Base-by-base conservation (phyloP, 495 filamentous ascomycete species). In the Penicillium pancosmium region DNA sequence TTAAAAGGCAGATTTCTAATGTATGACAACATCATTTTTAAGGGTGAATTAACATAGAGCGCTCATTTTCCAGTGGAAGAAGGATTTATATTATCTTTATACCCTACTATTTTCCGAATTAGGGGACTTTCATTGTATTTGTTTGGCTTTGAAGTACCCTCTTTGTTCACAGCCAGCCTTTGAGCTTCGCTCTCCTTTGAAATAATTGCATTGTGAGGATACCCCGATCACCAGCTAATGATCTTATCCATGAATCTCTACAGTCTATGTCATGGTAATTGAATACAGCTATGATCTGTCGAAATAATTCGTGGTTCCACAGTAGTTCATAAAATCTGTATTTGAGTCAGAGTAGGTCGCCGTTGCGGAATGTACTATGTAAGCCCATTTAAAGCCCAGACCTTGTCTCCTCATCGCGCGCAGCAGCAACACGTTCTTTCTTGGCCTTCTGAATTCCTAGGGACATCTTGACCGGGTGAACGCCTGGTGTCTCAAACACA, bases 391-490 rank as follows among this genome's bases (percentile, higher is more conserved):
- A 16, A 44, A 16, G 23, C 9, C 19, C 10, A 12, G 21, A 48
- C 21, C 21, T 23, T 23, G 46, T 19, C 23, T 65, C 63, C 15
- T 70, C 70, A 36, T 66, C 65, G 23, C 62, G 63, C 27, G 31
- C 50, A 38, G 61, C 56, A 3, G 56, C 50, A 2, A 43, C 60
- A 59, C 70, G 64, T 50, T 71, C 68, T 51, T 70, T 72, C 61
- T 79, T 77, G n/a, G 76, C 76, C 44, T 71, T 73, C 40, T 76
- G 63, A 10, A 79, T 77, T 65, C 76, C 72, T 57, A 72, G 57
- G 7, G 70, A 75, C 71, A 79, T 76, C 64, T 78, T 78, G n/a
- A 78, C 76, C 1, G 77, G 75, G 12, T 49, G 50, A 50, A 78
- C 70, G 7, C 74, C 78, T 3, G 71, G 70, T 8, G 76, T 79